A percentile compares a stretch with the other conserved stretches of the same genome.
Conservation (phyloP, 2,329 filamentous ascomycete species). For the Penicillium palitans region DNA sequence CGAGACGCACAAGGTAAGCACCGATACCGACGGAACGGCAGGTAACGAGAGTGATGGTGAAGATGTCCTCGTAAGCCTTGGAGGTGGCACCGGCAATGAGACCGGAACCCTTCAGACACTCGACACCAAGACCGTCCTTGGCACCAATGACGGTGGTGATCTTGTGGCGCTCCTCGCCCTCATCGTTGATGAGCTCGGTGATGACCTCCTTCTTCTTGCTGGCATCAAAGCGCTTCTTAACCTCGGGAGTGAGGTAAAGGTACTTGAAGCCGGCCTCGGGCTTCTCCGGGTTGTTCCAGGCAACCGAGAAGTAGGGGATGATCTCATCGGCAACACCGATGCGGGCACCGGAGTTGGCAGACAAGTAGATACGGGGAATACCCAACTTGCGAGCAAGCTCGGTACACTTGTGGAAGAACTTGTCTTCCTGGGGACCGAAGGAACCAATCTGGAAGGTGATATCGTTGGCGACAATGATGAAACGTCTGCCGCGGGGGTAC, state of each 20-base stretch:
- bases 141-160: slow-evolving; percentile 90
- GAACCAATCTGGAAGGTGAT: slow-evolving; percentile 99
- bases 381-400: slow-evolving; percentile 91
- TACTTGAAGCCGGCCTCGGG: slow-evolving; percentile 95
- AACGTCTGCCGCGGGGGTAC: slow-evolving; percentile 87
- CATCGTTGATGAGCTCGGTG: slow-evolving; percentile 81
- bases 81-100: slow-evolving; percentile 97
- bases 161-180: slow-evolving; percentile 88
- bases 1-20: slow-evolving; percentile 96
- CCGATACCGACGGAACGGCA: slow-evolving; percentile 99
- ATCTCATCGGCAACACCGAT: slow-evolving; percentile 96
- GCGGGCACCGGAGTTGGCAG: slow-evolving; percentile 97
- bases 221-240: slow-evolving; percentile 83
- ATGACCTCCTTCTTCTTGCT: slow-evolving; percentile 73
- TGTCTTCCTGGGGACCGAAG: slow-evolving; percentile 93
- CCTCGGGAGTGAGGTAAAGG: slow-evolving; percentile 84
- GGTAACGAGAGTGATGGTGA: slow-evolving; percentile 95
- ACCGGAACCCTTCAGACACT: slow-evolving; percentile 95
- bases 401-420: slow-evolving; percentile 99
- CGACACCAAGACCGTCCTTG: slow-evolving; percentile 95
- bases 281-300: slow-evolving; percentile 82
- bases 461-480: slow-evolving; percentile 97
- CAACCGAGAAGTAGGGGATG: slow-evolving; percentile 94
- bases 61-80: slow-evolving; percentile 96
- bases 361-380: slow-evolving; percentile 95